Evolutionary conservation across 805 yeast genomes (phyloP).

Genomic region (Brettanomyces custersianus): DNA sequence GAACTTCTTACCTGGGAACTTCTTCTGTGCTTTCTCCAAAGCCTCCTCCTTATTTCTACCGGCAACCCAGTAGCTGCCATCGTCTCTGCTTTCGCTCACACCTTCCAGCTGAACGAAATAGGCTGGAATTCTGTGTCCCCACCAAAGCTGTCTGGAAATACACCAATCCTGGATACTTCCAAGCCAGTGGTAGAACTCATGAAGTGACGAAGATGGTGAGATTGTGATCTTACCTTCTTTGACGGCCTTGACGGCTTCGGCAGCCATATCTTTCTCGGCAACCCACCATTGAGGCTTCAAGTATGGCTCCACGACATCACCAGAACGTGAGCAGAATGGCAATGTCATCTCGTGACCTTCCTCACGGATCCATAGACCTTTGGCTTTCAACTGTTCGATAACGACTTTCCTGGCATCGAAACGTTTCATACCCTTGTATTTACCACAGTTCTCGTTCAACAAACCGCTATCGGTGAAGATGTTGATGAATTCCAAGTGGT

Average conservation of each 20-base stretch:
- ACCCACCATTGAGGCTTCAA: conserved; percentile 99
- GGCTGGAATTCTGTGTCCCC: conserved; percentile 98
- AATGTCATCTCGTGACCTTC: conserved; percentile 93
- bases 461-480: conserved; percentile 88
- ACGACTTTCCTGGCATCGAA: conserved; percentile 88
- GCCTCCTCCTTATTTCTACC: conserved; percentile 85
- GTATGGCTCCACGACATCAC: conserved; percentile 93
- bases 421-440: conserved; percentile 84
- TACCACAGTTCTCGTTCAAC: conserved; percentile 88
- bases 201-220: conserved; percentile 81
- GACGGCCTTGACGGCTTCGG: conserved; percentile 78
- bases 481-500: conserved; percentile 77
- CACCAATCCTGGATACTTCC: conserved; percentile 98
- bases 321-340: conserved; percentile 92
- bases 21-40: conserved; percentile 61
- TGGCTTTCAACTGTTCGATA: conserved; percentile 66
- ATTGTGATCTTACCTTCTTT: conserved; percentile 72
- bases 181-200: conserved; percentile 92
- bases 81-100: conserved; percentile 48
- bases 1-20: conserved; percentile 62
- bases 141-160: conserved; percentile 84
- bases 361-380: conserved; percentile 73
- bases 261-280: conserved; percentile 80
- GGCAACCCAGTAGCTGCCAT: conserved; percentile 81
- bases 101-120: conserved; percentile 82